Evolutionary conservation across 1,284 basidiomycete genomes (phyloP), one percentile per base, ranked within the genome.

Genomic region (Microbotryum violaceum): DNA sequence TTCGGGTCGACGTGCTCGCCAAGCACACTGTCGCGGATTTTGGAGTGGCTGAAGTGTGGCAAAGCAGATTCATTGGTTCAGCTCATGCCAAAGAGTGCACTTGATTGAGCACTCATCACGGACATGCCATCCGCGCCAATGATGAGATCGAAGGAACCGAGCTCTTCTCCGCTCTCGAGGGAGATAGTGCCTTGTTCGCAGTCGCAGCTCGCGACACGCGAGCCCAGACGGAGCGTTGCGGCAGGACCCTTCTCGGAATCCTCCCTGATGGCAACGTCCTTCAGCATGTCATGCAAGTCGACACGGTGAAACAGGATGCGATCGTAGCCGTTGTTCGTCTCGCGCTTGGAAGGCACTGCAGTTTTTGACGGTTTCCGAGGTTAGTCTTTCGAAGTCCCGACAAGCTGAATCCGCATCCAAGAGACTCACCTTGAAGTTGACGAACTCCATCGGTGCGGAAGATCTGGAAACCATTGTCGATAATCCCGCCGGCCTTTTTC

Each of bases 71-170:
- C 29, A 7, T 31, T 31, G 9, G 8, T 31, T 31, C 1, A 31
- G 29, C 29, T 31, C 29, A 31, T 27, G 3, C 27, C 27, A 27
- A 27, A 6, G 6, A 27, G 4, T 27, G 4, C 27, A 27, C 27
- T 27, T 27, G 27, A 27, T 5, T 27, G 27, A 27, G 27, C 3
- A 27, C 4, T 27, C 27, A 27, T 2, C 27, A 27, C 27, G 4
- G 27, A 27, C 27, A 74, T 73, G 3, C 74, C 74, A 49, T 75
- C 74, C 14, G 73, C 73, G 5, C 67, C 74, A 37, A 75, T 61
- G 29, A 74, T 56, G 14, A 72, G 52, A 54, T 75, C 74, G 7
- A 27, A 27, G 4, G 62, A 72, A 3, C 60, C 20, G 27, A 70
- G 54, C 4, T 49, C 56, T 33, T 61, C 61, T 8, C 74, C 74